Evolutionary conservation across 495 filamentous ascomycete genomes (phyloP), one percentile per base, ranked within the genome.

Genomic region (Amniculicola lignicola): DNA sequence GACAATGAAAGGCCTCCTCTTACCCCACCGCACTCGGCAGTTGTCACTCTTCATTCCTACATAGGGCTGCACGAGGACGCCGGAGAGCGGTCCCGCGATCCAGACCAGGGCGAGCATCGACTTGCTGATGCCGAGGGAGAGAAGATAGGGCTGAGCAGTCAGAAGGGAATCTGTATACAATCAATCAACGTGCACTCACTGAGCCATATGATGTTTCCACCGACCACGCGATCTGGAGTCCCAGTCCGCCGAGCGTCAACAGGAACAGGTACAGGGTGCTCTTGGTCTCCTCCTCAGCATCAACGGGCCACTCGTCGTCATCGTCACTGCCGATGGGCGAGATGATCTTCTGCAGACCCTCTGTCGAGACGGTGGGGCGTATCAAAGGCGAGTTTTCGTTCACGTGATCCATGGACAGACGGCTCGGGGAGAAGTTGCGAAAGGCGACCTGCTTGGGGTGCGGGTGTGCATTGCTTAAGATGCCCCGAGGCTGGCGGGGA

Each of bases 201-300:
- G 90, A 92, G 59, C 88, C 89, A 73, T 91, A 86, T 43, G 88
- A 92, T 46, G 91, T 72, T 67, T 95, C 90, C 35, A 93, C 89
- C 6, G 89, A 87, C 91, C 91, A 96, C n/a, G 89, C 89, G 65
- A 96, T 83, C 69, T 95, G 90, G 54, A 96, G 75, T 22, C 82
- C 90, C 36, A 88, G 87, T 56, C 93, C 85, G 63, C 86, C 82
- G 37, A 95, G 71, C 1, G 90, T 95, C 67, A 95, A 71, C 56
- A 95, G 72, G 56, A 95, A 79, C 59, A 96, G 75, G 67, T 93
- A 94, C 81, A 81, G 88, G 14, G 79, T 74, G 68, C 84, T 88
- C 75, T 92, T 94, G 3, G 85, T 85, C 48, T 79, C 71, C 58
- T 82, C 74, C 39, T 69, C 67, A 12, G 70, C 68, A 51, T 79